These are phyloP conservation scores for Filosporella fistucella DNA, from an alignment of 495 filamentous ascomycete species.

Conservation along the genomic window DNA sequence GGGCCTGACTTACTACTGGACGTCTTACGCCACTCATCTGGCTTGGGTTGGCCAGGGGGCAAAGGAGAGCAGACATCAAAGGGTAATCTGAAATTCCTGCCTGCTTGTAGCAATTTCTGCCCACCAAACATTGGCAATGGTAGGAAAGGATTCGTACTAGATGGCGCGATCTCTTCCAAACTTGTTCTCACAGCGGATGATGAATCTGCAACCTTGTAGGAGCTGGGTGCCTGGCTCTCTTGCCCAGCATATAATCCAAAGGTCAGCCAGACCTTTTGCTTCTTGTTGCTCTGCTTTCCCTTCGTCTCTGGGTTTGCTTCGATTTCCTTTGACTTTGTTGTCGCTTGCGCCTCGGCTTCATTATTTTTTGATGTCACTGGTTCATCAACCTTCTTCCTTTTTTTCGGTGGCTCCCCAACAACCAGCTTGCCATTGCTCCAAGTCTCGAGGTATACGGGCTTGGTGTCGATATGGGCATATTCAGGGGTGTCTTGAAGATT, in stretches of 20 bases:
- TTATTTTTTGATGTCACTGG: constrained; percentile 31
- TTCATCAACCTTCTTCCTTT: constrained; percentile 32
- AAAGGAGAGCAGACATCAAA: constrained; percentile 86
- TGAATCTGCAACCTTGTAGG: no score
- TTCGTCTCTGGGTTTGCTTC: constrained; percentile 26
- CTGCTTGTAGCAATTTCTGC: constrained; percentile 27
- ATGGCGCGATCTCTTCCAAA: constrained; percentile 40
- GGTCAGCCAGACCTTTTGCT: constrained; percentile 66
- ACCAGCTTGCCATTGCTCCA: constrained; percentile 52
- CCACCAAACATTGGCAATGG: constrained; percentile 68
- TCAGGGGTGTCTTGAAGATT: constrained; percentile 50
- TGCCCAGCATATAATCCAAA: constrained; percentile 92
- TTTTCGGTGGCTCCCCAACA: constrained; percentile 34
- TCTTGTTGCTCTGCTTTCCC: constrained; percentile 33
- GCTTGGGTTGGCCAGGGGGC: constrained; percentile 80
- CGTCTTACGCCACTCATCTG: constrained; percentile 83
- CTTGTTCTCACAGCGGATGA: no score
- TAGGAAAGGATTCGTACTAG: constrained; percentile 31
- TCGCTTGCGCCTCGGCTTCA: constrained; percentile 31
- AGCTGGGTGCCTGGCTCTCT: no score
- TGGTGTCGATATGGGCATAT: constrained; percentile 45
- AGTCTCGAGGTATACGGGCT: constrained; percentile 39
- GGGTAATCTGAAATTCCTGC: constrained; percentile 79
- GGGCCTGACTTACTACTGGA: constrained; percentile 68
- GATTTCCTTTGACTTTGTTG: constrained; percentile 19